Base-by-base conservation (phyloP, 2,329 filamentous ascomycete genomes). In the Claviceps pusilla region DNA sequence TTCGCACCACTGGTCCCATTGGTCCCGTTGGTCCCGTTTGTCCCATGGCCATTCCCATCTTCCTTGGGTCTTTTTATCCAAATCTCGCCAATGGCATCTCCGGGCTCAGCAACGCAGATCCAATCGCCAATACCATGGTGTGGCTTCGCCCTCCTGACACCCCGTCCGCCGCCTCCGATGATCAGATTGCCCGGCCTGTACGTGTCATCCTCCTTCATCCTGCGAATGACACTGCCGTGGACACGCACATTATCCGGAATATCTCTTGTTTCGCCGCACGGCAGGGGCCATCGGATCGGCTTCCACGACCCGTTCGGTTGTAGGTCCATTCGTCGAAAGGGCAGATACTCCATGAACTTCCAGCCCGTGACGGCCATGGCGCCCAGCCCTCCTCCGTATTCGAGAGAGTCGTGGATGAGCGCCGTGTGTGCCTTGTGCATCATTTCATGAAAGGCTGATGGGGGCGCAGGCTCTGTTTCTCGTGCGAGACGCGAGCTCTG, bases 181-280 rank as follows among this genome's bases (percentile, higher is more conserved):
- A 93, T 89, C 53, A 93, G 66, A 57, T 93, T 93, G 0, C 87
- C 87, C 0, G 87, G 87, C 0, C 87, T 75, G 62, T 91, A 93
- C 0, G 61, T 71, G 1, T 73, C 64, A 56, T 89, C 77, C 7
- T 71, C 67, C 49, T 80, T 66, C 81, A 93, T 84, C 7, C 87
- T 77, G 19, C 79, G 78, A 55, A 93, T 81, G 0, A 88, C 87
- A 28, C 83, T 87, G 46, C 82, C 78, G 61, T 93, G 87, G 2
- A 93, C 78, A 28, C 82, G 74, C 0, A 83, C 86, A 53, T 83
- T 74, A 9, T 78, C 68, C 0, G 87, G 87, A 1, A 93, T 82
- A 62, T 93, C 87, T 16, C 87, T 78, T 0, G 84, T 80, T 67
- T 91, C 87, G 10, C 87, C 88, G 35, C 82, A 79, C 0, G 87